Percentiles rank a stretch among this genome's conserved stretches.
These are phyloP conservation scores for Aspergillus indologenus DNA, from an alignment of 495 filamentous ascomycete genomes.

Conservation along the genomic window DNA sequence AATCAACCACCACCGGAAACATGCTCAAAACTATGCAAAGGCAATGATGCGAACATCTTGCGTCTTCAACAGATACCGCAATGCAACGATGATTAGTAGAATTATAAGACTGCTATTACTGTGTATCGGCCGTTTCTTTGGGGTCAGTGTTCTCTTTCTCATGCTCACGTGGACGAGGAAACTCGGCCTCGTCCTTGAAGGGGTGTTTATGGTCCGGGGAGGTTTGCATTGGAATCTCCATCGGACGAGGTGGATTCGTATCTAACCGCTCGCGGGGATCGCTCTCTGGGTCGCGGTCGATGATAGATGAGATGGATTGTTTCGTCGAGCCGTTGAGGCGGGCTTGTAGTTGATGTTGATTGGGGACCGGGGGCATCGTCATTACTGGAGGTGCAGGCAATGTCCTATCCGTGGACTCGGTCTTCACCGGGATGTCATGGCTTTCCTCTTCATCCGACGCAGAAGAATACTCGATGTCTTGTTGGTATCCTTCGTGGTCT, in stretches of 20 bases:
- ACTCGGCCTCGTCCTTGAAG: slow-evolving; percentile 30
- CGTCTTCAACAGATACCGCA: slow-evolving; percentile 2
- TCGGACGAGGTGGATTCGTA: slow-evolving; percentile 20
- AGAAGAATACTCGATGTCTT: slow-evolving; percentile 38
- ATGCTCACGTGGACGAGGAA: slow-evolving; percentile 14
- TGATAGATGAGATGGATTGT: slow-evolving; percentile 47
- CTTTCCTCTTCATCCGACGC: slow-evolving; percentile 34
- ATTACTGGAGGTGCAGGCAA: slow-evolving; percentile 19
- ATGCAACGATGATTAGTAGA: slow-evolving; percentile 12
- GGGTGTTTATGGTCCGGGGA: slow-evolving; percentile 23
- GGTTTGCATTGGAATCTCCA: slow-evolving; percentile 19
- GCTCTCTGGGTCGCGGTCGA: slow-evolving; percentile 38
- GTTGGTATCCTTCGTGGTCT: slow-evolving; percentile 31
- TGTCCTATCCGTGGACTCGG: slow-evolving; percentile 27
- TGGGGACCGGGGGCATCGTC: slow-evolving; percentile 18
- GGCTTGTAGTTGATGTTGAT: slow-evolving; percentile 9
- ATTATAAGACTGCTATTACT: slow-evolving; percentile 15
- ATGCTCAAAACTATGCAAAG: slow-evolving; percentile 20
- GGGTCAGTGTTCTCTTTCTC: slow-evolving; percentile 33
- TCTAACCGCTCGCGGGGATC: slow-evolving; percentile 26
- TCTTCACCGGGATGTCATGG: slow-evolving; percentile 29
- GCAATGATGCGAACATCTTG: slow-evolving; percentile 13
- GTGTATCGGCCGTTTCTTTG: slow-evolving; percentile 21
- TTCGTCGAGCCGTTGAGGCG: slow-evolving; percentile 35
- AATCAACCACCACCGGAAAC: slow-evolving; percentile 10